phyloP scores from a whole-genome alignment of 305 asterid species.

The Lippia alba region DNA sequence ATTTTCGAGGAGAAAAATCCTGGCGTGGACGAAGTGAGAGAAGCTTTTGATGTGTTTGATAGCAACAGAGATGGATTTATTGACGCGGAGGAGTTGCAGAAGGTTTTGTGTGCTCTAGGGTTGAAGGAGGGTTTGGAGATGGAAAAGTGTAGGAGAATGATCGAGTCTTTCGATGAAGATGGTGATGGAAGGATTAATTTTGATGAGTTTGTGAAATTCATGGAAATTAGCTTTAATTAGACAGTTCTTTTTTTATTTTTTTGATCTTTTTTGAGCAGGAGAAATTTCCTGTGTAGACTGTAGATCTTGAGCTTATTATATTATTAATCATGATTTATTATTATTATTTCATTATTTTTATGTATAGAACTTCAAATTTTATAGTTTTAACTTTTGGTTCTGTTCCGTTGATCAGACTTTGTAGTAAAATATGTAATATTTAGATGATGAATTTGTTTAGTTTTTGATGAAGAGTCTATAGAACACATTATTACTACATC shows the following conservation, averaged over 20 bases:
- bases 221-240: slow-evolving; percentile 44
- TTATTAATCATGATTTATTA: background rate
- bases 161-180: slow-evolving; percentile 53
- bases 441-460: too few relatives aligned
- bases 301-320: too few relatives aligned
- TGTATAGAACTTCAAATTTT: too few relatives aligned
- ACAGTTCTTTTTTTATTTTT: background rate
- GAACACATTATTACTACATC: too few relatives aligned
- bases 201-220: slow-evolving; percentile 50
- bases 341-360: too few relatives aligned
- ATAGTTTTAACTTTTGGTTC: too few relatives aligned
- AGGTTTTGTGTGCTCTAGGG: slow-evolving; percentile 53
- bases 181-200: slow-evolving; percentile 65
- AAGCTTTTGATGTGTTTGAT: slow-evolving; percentile 69
- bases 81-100: slow-evolving; percentile 63
- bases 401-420: too few relatives aligned
- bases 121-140: slow-evolving; percentile 51
- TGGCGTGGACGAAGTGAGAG: slow-evolving; percentile 52
- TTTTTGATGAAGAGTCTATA: too few relatives aligned
- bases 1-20: slow-evolving; percentile 54
- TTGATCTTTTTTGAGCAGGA: background rate
- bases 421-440: too few relatives aligned
- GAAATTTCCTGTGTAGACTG: too few relatives aligned
- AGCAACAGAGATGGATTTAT: slow-evolving; percentile 65
- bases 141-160: slow-evolving; percentile 61